Percentiles rank a stretch among this genome's conserved stretches.
phyloP scores from a whole-genome alignment of 2,329 filamentous ascomycete species.

The Neonectria magnoliae region DNA sequence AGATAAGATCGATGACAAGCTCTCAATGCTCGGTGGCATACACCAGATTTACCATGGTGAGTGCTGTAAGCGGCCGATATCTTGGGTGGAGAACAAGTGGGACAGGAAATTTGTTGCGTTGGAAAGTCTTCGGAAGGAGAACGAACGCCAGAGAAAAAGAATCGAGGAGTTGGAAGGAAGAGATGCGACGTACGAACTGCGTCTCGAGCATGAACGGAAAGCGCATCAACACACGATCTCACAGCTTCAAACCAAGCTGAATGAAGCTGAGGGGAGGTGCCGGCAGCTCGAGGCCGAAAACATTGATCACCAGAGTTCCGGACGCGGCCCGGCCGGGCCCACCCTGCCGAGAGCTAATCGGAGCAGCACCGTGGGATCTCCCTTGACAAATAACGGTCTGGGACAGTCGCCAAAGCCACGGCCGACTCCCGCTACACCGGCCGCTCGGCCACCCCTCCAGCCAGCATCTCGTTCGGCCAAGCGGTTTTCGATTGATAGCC shows the following conservation, averaged over 20 bases:
- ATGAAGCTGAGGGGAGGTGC: constrained; percentile 48
- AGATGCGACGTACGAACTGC: constrained; percentile 52
- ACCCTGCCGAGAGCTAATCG: constrained; percentile 34
- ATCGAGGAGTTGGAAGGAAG: constrained; percentile 51
- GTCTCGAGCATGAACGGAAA: constrained; percentile 50
- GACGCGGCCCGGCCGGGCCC: constrained; percentile 27
- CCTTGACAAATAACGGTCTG: constrained; percentile 25
- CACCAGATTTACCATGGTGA: constrained; percentile 58
- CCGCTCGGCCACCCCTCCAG: constrained; percentile 30
- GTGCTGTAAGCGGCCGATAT: constrained; percentile 55
- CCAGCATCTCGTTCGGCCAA: constrained; percentile 31
- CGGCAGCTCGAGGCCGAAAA: constrained; percentile 44
- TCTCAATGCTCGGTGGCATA: constrained; percentile 57
- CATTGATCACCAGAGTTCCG: constrained; percentile 30
- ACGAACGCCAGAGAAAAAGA: constrained; percentile 46
- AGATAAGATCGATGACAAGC: constrained; percentile 51
- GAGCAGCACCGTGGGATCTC: constrained; percentile 27
- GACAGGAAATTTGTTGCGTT: constrained; percentile 48
- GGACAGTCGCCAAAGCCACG: constrained; percentile 34
- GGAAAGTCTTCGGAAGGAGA: constrained; percentile 45
- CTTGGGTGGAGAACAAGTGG: constrained; percentile 50
- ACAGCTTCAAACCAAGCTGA: constrained; percentile 48
- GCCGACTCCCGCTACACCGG: constrained; percentile 40
- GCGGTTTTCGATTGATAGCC: constrained; percentile 26
- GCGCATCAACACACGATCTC: constrained; percentile 47